Evolutionary conservation across 2,329 filamentous ascomycete genomes (phyloP).

Genomic region (Thielaviopsis musarum): DNA sequence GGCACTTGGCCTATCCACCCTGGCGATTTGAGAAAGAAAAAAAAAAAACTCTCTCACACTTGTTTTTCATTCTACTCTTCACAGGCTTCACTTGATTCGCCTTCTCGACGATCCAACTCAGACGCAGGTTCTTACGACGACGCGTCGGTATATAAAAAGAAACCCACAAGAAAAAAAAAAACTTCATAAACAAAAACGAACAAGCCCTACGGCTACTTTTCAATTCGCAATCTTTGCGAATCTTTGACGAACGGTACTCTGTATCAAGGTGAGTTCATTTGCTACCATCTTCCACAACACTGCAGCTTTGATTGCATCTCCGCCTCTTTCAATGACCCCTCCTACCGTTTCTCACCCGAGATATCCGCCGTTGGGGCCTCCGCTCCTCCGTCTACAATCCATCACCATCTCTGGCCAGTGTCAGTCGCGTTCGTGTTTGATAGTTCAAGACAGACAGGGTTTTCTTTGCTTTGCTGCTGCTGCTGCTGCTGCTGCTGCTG

Average conservation of each 20-base stretch:
- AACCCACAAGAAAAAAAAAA: neutral
- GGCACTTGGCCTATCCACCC: neutral
- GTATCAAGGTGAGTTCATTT: neutral
- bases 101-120: neutral
- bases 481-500: no score
- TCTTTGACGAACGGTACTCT: neutral
- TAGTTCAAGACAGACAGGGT: neutral
- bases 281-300: neutral
- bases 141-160: neutral
- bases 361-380: neutral
- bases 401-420: neutral
- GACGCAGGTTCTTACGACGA: neutral
- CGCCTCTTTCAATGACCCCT: neutral
- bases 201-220: neutral
- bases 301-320: neutral
- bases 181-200: neutral
- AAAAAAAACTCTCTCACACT: neutral
- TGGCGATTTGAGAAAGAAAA: neutral
- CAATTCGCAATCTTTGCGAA: neutral
- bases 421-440: neutral
- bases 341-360: neutral
- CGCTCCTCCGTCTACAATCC: neutral
- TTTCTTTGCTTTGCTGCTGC: neutral
- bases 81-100: neutral
- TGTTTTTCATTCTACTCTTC: neutral